Evolutionary conservation across 805 yeast genomes (phyloP), one percentile per base, ranked within the genome.

Genomic region (Ogataea corticis): DNA sequence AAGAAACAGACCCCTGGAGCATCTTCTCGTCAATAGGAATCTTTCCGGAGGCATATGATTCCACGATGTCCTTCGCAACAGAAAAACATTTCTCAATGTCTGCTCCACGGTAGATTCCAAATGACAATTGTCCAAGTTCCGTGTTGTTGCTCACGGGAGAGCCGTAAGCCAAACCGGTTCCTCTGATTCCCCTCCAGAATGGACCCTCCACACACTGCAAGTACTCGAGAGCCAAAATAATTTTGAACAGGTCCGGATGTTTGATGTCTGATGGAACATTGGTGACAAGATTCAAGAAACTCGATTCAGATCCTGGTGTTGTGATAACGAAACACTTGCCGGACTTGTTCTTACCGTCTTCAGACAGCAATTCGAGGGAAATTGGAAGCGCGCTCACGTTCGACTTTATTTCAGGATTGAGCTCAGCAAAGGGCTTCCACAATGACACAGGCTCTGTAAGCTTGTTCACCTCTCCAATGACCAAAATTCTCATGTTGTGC

Each of bases 181-280:
- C 99, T 67, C 99, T 79, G 28, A 94, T 87, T 45, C 95, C 96
- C 57, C 88, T 79, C 97, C 98, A 92, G 51, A 92, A 84, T 29
- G 98, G 99, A 2, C 99, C 99, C 64, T 94, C 99, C 15, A 88
- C 89, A 30, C 89, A 85, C 52, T 84, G 86, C 45, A 94, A 70
- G 56, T 82, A 85, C 44, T 86, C 90, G 6, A 85, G 75, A 6
- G 90, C 87, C 21, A 91, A 73, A 0, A 84, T 76, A 33, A 92
- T 72, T 19, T 83, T 84, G 41, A 85, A 82, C 25, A 82, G 71
- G 55, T 91, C 96, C 16, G 72, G 69, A 38, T 80, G 73, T 12
- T 63, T 56, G 52, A 76, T 82, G 45, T 70, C 72, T 1, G 74
- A 68, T 1, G 92, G 88, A 12, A 85, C 79, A 1, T 68, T 69